These are phyloP conservation scores for Verbena officinalis DNA, from an alignment of 257 asterid species.

Conservation along the genomic window DNA sequence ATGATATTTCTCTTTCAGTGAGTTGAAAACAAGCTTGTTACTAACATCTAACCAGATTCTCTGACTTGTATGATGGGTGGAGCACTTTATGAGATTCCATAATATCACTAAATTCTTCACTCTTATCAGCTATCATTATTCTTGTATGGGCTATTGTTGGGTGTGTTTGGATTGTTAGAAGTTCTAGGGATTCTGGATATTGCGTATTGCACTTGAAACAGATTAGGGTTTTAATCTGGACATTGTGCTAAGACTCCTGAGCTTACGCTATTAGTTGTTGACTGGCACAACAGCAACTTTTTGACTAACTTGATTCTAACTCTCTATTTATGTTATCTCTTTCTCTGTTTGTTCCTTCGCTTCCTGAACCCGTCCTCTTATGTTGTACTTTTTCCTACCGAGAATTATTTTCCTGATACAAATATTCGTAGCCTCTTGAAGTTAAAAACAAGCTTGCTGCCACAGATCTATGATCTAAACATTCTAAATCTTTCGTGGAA, in stretches of 20 bases:
- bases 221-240: constrained; percentile 6
- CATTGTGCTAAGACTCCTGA: constrained; percentile 12
- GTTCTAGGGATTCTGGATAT: constrained; percentile 11
- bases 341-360: constrained; percentile 4
- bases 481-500: constrained; percentile 5
- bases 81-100: background rate
- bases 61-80: background rate
- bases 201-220: constrained; percentile 8
- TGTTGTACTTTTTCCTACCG: background rate
- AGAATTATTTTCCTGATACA: background rate
- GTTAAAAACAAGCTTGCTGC: constrained; percentile 15
- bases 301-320: constrained; percentile 5
- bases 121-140: constrained; percentile 4
- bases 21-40: constrained; percentile 3
- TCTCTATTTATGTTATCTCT: background rate
- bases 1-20: too few species aligned
- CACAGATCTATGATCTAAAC: constrained; percentile 12
- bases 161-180: constrained; percentile 7
- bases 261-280: constrained; percentile 17
- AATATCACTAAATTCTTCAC: constrained; percentile 11
- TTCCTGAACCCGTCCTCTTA: background rate
- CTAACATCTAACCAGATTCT: constrained; percentile 6
- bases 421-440: too few species aligned
- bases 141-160: background rate
- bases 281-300: background rate